These are phyloP conservation scores for Solanum sitiens DNA, from an alignment of 257 asterid species.

Conservation along the genomic window DNA sequence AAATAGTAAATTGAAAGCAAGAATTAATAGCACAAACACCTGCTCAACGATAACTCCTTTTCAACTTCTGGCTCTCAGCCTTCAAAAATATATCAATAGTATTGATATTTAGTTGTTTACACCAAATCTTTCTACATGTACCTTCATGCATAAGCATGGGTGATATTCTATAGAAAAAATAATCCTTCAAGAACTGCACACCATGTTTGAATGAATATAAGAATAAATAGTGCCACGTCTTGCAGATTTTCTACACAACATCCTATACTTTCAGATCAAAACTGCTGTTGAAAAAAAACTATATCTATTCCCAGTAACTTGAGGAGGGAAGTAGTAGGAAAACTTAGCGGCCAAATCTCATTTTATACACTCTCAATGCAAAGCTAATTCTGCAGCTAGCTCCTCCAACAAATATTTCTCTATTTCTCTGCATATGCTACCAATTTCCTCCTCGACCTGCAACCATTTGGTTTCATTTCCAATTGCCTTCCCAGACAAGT, in stretches of 20 bases:
- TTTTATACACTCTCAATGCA: not conserved
- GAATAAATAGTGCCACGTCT: not conserved
- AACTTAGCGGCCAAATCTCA: not conserved
- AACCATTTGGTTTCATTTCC: slow-evolving; percentile 36
- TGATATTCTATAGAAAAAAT: not conserved
- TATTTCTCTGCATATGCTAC: slow-evolving; percentile 46
- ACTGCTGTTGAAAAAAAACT: not conserved
- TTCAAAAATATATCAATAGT: not conserved
- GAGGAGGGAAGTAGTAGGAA: not conserved
- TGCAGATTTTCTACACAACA: not conserved
- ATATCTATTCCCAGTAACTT: not conserved
- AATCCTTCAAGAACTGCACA: not conserved
- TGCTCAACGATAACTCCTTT: not conserved
- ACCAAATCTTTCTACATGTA: not conserved
- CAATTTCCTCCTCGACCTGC: slow-evolving; percentile 37
- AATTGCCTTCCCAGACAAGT: slow-evolving; percentile 23
- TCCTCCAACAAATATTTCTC: slow-evolving; percentile 49
- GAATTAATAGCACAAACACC: not conserved
- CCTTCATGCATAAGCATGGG: not conserved
- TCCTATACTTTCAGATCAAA: not conserved
- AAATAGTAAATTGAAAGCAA: not conserved
- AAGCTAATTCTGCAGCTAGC: slow-evolving; percentile 38
- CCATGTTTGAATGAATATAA: not conserved
- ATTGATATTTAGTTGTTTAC: not conserved
- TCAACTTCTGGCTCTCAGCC: not conserved